phyloP scores from a whole-genome alignment of 2,329 filamentous ascomycete species.

The Fusarium sp. region DNA sequence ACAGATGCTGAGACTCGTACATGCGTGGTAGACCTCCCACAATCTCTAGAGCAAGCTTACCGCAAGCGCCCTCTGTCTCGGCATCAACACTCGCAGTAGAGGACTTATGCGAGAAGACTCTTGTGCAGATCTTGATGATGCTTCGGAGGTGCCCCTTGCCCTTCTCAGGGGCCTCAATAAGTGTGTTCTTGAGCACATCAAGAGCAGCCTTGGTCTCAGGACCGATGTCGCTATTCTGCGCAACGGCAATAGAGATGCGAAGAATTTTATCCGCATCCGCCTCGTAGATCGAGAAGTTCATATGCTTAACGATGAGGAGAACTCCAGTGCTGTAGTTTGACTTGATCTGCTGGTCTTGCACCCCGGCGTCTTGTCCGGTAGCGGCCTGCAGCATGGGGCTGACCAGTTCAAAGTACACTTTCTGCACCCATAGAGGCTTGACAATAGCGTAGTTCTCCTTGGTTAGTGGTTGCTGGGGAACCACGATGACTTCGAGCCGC shows the following conservation, averaged over 20 bases:
- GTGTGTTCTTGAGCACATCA: constrained; percentile 60
- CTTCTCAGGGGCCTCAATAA: constrained; percentile 58
- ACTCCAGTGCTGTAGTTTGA: constrained; percentile 60
- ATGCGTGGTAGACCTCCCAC: constrained; percentile 59
- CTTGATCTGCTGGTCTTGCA: constrained; percentile 45
- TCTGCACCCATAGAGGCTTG: constrained; percentile 62
- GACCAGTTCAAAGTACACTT: constrained; percentile 60
- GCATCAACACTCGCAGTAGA: constrained; percentile 34
- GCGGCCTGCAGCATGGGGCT: constrained; percentile 60
- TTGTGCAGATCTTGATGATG: constrained; percentile 59
- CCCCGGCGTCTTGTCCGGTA: constrained; percentile 45
- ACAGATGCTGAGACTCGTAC: constrained; percentile 61
- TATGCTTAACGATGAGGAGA: constrained; percentile 62
- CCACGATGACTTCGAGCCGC: constrained; percentile 57
- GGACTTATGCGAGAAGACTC: constrained; percentile 51
- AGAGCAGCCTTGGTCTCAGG: constrained; percentile 62
- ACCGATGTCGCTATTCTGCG: constrained; percentile 56
- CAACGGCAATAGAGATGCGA: constrained; percentile 61
- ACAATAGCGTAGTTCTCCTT: constrained; percentile 57
- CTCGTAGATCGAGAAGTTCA: constrained; percentile 64
- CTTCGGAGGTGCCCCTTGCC: constrained; percentile 62
- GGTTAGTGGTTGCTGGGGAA: constrained; percentile 53
- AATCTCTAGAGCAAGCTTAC: constrained; percentile 61
- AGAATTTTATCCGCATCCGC: constrained; percentile 61
- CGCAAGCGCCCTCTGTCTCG: constrained; percentile 52